Conservation (phyloP, 495 filamentous ascomycete species). For the Aspergillus mulundensis region DNA sequence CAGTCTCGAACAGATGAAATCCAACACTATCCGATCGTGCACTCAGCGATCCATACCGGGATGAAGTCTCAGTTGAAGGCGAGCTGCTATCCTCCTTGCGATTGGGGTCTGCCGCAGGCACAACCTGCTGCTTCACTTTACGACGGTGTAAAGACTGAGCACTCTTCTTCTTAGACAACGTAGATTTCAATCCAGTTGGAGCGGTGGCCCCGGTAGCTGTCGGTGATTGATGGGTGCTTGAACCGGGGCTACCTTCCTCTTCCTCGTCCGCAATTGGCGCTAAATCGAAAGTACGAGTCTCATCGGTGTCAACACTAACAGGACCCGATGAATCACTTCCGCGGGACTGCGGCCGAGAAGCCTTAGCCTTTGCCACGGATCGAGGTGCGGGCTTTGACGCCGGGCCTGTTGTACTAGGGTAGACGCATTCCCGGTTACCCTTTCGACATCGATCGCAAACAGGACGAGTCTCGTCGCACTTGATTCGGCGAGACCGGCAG, state of each 20-base stretch:
- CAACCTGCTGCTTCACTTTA: constrained; percentile 34
- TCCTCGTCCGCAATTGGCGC: constrained; percentile 67
- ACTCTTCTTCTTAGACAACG: constrained; percentile 30
- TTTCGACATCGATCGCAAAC: constrained; percentile 87
- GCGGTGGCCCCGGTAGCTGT: constrained; percentile 20
- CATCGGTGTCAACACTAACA: constrained; percentile 38
- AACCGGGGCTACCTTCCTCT: constrained; percentile 37
- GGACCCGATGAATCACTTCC: constrained; percentile 49
- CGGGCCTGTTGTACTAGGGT: constrained; percentile 56
- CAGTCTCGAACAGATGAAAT: constrained; percentile 24
- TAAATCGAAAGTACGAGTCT: constrained; percentile 49
- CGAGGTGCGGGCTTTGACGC: constrained; percentile 34
- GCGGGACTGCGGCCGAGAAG: constrained; percentile 40
- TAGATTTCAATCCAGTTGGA: constrained; percentile 18
- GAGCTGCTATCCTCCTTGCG: constrained; percentile 38
- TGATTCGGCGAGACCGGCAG: constrained; percentile 83
- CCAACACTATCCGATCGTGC: constrained; percentile 33
- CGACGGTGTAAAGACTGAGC: constrained; percentile 39
- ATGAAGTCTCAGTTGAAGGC: constrained; percentile 41
- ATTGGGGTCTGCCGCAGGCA: constrained; percentile 24
- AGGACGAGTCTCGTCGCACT: constrained; percentile 87
- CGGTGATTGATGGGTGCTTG: constrained; percentile 24
- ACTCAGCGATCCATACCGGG: constrained; percentile 31
- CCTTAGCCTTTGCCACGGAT: constrained; percentile 41
- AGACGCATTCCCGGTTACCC: constrained; percentile 77